These are phyloP conservation scores for Saccharum spontaneum DNA, from an alignment of 176 grass and related monocot species.

Conservation along the genomic window DNA sequence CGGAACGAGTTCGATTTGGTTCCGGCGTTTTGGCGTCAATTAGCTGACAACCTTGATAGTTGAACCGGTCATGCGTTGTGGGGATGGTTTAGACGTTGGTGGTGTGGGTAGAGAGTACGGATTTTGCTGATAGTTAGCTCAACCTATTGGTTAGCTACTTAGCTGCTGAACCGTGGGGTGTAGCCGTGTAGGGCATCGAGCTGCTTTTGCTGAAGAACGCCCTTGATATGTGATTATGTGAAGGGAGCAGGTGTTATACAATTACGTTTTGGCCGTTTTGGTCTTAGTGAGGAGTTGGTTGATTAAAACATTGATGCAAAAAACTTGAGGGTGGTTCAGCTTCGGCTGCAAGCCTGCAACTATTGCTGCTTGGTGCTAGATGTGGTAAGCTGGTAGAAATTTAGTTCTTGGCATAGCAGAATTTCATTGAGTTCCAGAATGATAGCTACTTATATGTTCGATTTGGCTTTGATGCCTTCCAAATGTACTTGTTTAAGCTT, in stretches of 20 bases:
- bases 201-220: constrained; percentile 2
- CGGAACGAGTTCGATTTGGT: background rate
- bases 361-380: background rate
- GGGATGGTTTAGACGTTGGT: background rate
- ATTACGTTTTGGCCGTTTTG: background rate
- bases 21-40: background rate
- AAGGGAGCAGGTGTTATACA: background rate
- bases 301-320: background rate
- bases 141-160: background rate
- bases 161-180: background rate
- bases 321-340: background rate
- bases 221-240: background rate
- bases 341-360: background rate
- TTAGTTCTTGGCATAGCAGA: background rate
- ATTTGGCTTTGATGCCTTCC: background rate
- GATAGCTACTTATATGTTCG: background rate
- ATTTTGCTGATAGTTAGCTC: constrained; percentile 37
- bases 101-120: background rate
- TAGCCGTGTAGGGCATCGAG: background rate
- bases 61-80: background rate
- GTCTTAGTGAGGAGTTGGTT: background rate
- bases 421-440: background rate
- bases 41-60: background rate
- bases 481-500: background rate
- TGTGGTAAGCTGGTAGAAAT: background rate